Base-by-base conservation (phyloP, 2,329 filamentous ascomycete genomes). In the Aspergillus pseudonomiae region DNA sequence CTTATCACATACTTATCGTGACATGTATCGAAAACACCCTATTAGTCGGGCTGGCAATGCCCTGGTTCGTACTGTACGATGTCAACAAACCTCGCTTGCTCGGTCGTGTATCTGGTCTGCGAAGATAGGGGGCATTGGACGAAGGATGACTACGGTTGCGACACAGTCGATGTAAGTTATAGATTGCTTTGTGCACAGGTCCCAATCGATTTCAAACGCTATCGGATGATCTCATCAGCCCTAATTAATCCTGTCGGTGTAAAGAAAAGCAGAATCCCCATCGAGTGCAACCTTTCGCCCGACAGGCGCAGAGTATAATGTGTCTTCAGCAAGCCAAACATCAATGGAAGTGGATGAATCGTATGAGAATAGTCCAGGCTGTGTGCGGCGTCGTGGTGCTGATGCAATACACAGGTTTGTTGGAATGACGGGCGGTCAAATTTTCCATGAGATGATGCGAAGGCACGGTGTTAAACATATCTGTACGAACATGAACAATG, bases 371-470 rank as follows among this genome's bases (percentile, higher is more conserved):
- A 10, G 7, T 2, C 11, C 2, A 19, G 0, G 3, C 0, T n/a
- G 2, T 10, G 7, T 10, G 3, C 1, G 5, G 26, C 2, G 16
- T 19, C 26, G 6, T 14, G 11, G 11, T 26, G 11, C 26, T 50
- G 16, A 50, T 50, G 1, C 24, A 28, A 19, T 30, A 2, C 21
- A 11, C 64, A 90, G 88, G 64, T 94, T 96, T 78, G 91, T 96
- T 73, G 93, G 92, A 68, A 93, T 92, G 85, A 94, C 87, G 48
- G 93, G 93, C 71, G 93, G 93, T 73, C 89, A 96, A 80, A 96
- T 96, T 71, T 94, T 96, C 78, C 92, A 96, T 79, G 92, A 96
- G 80, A 96, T 96, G 93, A 95, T 97, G 92, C 84, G 93, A 65
- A 85, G 93, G 74, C 91, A 93, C 72, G 85, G 84, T 70, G 93